Evolutionary conservation across 176 grass and related monocot species (phyloP), one percentile per base, ranked within the genome.

Genomic region (Bonia amplexicaulis): DNA sequence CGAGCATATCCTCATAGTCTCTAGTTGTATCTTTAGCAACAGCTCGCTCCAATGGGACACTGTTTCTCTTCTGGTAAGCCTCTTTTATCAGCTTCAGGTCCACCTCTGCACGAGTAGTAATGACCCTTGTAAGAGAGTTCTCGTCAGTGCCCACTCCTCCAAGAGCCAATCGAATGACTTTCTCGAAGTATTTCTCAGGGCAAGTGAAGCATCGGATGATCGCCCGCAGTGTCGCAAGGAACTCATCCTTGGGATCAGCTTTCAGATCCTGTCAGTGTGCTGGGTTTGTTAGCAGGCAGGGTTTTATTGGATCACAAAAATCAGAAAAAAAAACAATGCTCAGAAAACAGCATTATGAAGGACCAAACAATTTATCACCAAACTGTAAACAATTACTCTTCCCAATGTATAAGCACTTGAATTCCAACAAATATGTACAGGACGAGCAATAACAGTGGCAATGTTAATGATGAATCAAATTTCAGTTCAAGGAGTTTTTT

Each of bases 21-120:
- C 93, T 92, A 48, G 81, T 87, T 12, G 93, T 96, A 80, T 99
- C 93, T 63, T 88, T 91, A 15, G 90, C 82, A 26, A 99, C 80
- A 29, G 93, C 93, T 4, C 53, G 64, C 15, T 91, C 96, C 41
- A 99, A 69, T 0, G 91, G 91, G 58, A 88, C 80, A n/a, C 91
- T 99, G 86, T 91, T 99, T 31, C 96, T 90, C 84, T 96, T 96
- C 77, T 87, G 78, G 86, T 99, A 99, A 6, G 88, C 86, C 66
- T 89, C 90, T 65, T 92, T 89, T 62, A 96, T 96, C 40, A 84
- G 58, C 80, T 92, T 94, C 84, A 99, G 85, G 53, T 96, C 91
- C 16, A 96, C 78, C 80, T 96, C 93, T 20, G 93, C 92, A 1
- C 86, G 96, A 20, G 91, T 94, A 19, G 82, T 77, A 71, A 99